Evolutionary conservation across 2,329 filamentous ascomycete genomes (phyloP).

Genomic region (Nemania sp.): DNA sequence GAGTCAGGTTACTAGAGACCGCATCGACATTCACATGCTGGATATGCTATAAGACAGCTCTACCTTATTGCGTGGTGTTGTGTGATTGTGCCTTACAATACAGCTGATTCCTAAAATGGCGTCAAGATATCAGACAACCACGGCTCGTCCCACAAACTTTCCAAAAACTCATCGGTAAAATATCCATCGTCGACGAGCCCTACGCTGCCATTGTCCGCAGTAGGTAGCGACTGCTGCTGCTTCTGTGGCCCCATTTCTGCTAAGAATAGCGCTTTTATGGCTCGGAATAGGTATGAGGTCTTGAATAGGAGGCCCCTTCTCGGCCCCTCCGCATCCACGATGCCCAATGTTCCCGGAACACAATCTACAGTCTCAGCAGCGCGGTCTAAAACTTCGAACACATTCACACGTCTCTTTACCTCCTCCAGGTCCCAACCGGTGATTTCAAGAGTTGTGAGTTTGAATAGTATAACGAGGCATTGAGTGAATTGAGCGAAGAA

Average conservation of each 20-base stretch:
- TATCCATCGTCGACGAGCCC: background rate
- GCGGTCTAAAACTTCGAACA: slow-evolving; percentile 1
- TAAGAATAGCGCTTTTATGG: background rate
- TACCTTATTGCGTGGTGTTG: too few relatives aligned
- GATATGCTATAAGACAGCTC: too few relatives aligned
- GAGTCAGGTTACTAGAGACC: too few relatives aligned
- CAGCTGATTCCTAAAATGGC: background rate
- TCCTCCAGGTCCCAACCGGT: background rate
- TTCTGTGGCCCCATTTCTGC: background rate
- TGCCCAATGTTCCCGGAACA: background rate
- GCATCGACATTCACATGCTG: too few relatives aligned
- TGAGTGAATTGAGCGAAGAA: background rate
- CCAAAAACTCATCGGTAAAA: background rate
- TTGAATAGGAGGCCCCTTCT: slow-evolving; percentile 1
- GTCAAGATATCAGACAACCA: slow-evolving; percentile 2
- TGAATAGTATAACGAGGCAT: slow-evolving; percentile 7
- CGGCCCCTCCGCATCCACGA: slow-evolving; percentile 1
- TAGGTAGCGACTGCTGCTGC: background rate
- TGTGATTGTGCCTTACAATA: too few relatives aligned
- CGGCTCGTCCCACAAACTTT: background rate
- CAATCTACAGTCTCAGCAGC: slow-evolving; percentile 1
- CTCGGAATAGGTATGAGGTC: slow-evolving; percentile 4
- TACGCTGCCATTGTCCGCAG: background rate
- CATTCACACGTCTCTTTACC: background rate
- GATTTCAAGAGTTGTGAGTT: background rate